A percentile compares a stretch with the other conserved stretches of the same genome.
Evolutionary conservation across 176 grass and related monocot species (phyloP).

Genomic region (Triticum turgidum): DNA sequence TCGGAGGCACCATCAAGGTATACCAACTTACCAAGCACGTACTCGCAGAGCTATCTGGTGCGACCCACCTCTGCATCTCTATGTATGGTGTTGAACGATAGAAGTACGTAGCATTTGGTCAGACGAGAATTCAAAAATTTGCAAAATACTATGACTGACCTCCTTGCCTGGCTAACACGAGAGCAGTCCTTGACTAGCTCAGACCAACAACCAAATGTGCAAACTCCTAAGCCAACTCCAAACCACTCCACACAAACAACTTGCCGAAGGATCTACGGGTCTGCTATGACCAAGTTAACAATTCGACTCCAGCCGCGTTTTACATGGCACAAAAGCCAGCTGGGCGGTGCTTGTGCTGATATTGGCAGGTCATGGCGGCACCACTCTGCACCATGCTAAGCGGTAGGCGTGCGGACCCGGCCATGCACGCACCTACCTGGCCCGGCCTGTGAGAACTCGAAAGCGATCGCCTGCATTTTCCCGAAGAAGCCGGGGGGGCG

Average conservation of each 20-base stretch:
- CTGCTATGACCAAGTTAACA: too few relatives aligned
- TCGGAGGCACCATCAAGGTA: too few relatives aligned
- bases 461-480: slow-evolving; percentile 6
- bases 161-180: neutral
- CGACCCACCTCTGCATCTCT: too few relatives aligned
- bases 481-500: slow-evolving; percentile 14
- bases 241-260: slow-evolving; percentile 1
- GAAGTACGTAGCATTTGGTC: neutral
- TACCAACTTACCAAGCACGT: neutral
- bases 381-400: slow-evolving; percentile 4
- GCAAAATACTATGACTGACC: neutral
- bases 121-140: neutral
- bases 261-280: neutral
- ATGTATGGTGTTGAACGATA: neutral
- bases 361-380: neutral
- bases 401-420: neutral
- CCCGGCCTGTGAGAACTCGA: neutral
- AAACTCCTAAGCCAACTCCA: neutral
- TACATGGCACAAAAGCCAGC: neutral
- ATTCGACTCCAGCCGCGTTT: too few relatives aligned
- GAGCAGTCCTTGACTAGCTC: too few relatives aligned
- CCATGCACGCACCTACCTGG: neutral
- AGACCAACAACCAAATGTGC: neutral
- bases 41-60: too few relatives aligned
- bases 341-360: neutral